A percentile compares a stretch with the other conserved stretches of the same genome.
These are phyloP conservation scores for Trametes villosa DNA, from an alignment of 768 basidiomycete species.

Conservation along the genomic window DNA sequence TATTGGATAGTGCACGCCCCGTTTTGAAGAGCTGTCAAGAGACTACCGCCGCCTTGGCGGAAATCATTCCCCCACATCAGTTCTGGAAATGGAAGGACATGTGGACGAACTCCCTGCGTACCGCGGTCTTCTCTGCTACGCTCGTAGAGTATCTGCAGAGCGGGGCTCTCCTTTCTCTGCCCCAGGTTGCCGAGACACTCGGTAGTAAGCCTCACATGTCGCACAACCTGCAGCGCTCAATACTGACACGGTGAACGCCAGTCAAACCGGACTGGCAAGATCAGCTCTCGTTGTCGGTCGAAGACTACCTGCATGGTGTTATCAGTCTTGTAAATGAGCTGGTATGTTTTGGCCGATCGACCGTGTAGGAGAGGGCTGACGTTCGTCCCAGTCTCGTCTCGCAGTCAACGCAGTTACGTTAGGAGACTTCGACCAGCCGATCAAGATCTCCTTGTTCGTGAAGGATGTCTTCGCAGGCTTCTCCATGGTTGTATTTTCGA, in stretches of 20 bases:
- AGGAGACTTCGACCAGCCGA: constrained; percentile 78
- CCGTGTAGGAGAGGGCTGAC: not conserved
- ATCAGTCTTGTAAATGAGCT: constrained; percentile 82
- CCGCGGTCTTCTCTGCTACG: constrained; percentile 66
- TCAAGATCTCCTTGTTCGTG: constrained; percentile 77
- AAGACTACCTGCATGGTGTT: constrained; percentile 83
- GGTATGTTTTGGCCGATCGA: constrained; percentile 46
- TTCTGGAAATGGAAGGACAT: constrained; percentile 87
- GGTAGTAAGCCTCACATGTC: constrained; percentile 58
- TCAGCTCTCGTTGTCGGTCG: constrained; percentile 62
- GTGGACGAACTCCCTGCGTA: constrained; percentile 75
- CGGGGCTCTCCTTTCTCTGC: constrained; percentile 61
- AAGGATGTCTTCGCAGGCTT: constrained; percentile 86
- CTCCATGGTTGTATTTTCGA: constrained; percentile 61
- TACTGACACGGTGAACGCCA: constrained; percentile 31
- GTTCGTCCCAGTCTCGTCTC: constrained; percentile 61
- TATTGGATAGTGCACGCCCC: constrained; percentile 62
- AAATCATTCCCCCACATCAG: constrained; percentile 67
- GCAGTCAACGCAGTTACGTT: constrained; percentile 84
- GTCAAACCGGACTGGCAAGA: constrained; percentile 75
- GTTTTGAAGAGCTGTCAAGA: constrained; percentile 58
- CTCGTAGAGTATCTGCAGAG: constrained; percentile 66
- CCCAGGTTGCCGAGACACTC: constrained; percentile 54
- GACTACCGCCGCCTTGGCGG: constrained; percentile 54
- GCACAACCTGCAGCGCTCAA: not conserved